These are phyloP conservation scores for Diaporthe batatas DNA, from an alignment of 2,329 filamentous ascomycete genomes.

Conservation along the genomic window DNA sequence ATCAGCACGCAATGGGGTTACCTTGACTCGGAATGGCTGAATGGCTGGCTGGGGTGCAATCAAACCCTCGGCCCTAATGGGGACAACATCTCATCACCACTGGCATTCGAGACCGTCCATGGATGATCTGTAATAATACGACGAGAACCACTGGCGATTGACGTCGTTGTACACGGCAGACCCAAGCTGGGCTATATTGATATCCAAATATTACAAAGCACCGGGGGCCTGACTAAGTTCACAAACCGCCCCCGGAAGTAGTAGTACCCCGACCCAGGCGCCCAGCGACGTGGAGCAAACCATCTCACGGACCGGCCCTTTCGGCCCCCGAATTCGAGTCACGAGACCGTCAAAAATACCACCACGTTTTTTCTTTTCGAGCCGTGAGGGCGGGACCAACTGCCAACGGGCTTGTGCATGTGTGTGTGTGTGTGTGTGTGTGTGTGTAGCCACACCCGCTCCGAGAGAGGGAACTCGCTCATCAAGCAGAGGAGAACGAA, in stretches of 20 bases:
- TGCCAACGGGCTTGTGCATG: neutral
- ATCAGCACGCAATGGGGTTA: constrained; percentile 1
- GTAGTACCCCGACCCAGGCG: neutral
- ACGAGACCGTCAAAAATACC: constrained; percentile 20
- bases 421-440: neutral
- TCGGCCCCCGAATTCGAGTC: constrained; percentile 26
- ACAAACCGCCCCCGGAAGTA: constrained; percentile 1
- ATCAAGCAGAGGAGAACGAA: neutral
- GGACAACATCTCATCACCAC: neutral
- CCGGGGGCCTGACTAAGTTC: constrained; percentile 4
- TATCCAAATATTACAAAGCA: neutral
- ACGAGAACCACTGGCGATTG: too few relatives aligned
- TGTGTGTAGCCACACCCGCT: constrained; percentile 16
- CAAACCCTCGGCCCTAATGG: neutral
- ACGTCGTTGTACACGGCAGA: neutral
- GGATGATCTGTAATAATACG: too few relatives aligned
- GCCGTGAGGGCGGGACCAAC: neutral
- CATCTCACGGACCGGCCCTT: constrained; percentile 21
- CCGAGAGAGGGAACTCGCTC: constrained; percentile 1
- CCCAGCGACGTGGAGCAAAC: neutral
- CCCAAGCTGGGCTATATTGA: neutral
- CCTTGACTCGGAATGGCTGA: neutral
- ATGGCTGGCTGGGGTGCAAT: neutral
- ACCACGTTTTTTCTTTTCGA: neutral
- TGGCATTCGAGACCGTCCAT: too few relatives aligned